Base-by-base conservation (phyloP, 164 flowering plant genomes). In the Stephania yunnanensis region DNA sequence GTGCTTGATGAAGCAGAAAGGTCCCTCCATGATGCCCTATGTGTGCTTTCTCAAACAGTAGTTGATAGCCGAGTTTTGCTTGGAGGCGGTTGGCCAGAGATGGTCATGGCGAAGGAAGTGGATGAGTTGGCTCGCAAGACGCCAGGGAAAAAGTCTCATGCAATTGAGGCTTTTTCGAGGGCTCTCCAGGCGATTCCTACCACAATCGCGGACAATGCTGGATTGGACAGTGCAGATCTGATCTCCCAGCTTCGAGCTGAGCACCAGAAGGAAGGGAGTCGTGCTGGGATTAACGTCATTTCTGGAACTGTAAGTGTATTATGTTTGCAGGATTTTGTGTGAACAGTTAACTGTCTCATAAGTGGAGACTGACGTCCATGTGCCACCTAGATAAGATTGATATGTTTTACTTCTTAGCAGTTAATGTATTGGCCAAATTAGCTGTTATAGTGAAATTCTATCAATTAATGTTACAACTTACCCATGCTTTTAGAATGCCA, bases 61-160 rank as follows among this genome's bases (percentile, higher is more conserved):
- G 87, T 76, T 74, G 99, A 96, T 81, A 92, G 91, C 81, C 85
- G 98, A 79, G 97, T 95, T 72, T 81, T 95, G 79, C 85, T 91
- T 76, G 99, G 99, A 73, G 98, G 99, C 74, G 98, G 99, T 48
- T 95, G 99, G 98, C 98, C 99, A 63, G 99, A 95, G 89, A 92
- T 95, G 99, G 89, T 92, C 76, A 94, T 95, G 99, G 87, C 98
- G 45, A 95, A 90, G 83, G 97, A 87, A 76, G 95, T 95, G 70
- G 99, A 95, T 85, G 97, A 91, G 72, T 83, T 95, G 80, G 99
- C 98, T 20, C 83, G 91, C 25, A 91, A 80, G 78, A 96, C 99
- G 73, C 98, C 98, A 67, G 99, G 99, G 65, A 95, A 95, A 82
- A 93, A 85, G 78, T 92, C 99, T 68, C 98, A 87, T 81, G 98